phyloP scores from a whole-genome alignment of 257 asterid species.

The Ilex asprella region DNA sequence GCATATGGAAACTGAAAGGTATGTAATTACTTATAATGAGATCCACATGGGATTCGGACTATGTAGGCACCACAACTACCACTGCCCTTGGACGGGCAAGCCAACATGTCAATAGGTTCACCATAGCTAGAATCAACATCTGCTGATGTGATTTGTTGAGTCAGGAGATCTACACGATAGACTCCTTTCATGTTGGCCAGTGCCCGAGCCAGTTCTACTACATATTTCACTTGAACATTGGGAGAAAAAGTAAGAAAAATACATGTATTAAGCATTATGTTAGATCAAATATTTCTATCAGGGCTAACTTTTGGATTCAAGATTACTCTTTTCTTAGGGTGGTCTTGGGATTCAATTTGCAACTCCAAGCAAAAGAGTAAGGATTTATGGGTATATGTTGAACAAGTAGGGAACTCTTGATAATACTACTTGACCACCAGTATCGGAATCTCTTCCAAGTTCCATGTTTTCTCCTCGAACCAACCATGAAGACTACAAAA shows the following conservation, averaged over 20 bases:
- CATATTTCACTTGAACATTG: slow-evolving; percentile 46
- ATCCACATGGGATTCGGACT: slow-evolving; percentile 61
- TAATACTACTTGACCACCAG: slow-evolving; percentile 60
- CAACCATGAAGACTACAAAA: slow-evolving; percentile 58
- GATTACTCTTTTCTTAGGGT: slow-evolving; percentile 23
- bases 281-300: no score
- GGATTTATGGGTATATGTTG: slow-evolving; percentile 3
- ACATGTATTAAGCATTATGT: no score
- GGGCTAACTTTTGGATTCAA: slow-evolving; percentile 81
- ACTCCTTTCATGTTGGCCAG: slow-evolving; percentile 49
- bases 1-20: neutral
- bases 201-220: slow-evolving; percentile 62
- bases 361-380: slow-evolving; percentile 62
- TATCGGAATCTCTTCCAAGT: slow-evolving; percentile 75
- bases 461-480: slow-evolving; percentile 80
- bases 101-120: slow-evolving; percentile 65
- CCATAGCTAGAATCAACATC: slow-evolving; percentile 54
- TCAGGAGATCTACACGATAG: slow-evolving; percentile 62
- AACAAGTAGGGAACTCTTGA: no score
- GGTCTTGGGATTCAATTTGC: slow-evolving; percentile 68
- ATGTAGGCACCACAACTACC: slow-evolving; percentile 63
- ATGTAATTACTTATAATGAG: slow-evolving; percentile 32
- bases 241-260: neutral
- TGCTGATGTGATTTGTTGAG: slow-evolving; percentile 51
- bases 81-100: slow-evolving; percentile 44